Evolutionary conservation across 495 filamentous ascomycete species (phyloP).

Genomic region (Durotheca rogersii): DNA sequence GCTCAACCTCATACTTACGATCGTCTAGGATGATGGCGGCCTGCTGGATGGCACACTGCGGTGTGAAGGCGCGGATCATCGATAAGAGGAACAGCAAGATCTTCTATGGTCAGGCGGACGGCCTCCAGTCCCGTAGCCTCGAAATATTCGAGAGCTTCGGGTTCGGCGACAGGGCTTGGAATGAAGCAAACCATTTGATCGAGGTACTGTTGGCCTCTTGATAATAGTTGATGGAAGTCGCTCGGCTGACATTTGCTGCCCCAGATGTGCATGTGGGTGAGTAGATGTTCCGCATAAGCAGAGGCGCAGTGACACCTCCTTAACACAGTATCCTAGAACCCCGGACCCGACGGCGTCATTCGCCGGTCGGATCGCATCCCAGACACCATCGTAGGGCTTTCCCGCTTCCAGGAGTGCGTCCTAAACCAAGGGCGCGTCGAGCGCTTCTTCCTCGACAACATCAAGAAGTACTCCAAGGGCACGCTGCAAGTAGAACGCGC

Average conservation of each 20-base stretch:
- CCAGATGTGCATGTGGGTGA: slow-evolving; percentile 32
- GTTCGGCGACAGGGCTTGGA: slow-evolving; percentile 59
- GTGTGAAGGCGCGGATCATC: slow-evolving; percentile 58
- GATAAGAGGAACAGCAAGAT: slow-evolving; percentile 61
- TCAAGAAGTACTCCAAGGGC: slow-evolving; percentile 43
- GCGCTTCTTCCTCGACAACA: slow-evolving; percentile 56
- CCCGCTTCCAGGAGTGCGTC: slow-evolving; percentile 55
- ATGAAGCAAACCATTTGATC: slow-evolving; percentile 59
- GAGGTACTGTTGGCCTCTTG: slow-evolving; percentile 27
- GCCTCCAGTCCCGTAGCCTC: slow-evolving; percentile 52
- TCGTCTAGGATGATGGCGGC: slow-evolving; percentile 56
- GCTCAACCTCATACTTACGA: background rate
- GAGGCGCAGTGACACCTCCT: background rate
- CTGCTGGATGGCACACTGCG: slow-evolving; percentile 61
- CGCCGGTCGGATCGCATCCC: slow-evolving; percentile 53
- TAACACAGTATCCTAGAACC: slow-evolving; percentile 44
- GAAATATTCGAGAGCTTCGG: slow-evolving; percentile 71
- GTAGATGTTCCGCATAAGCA: background rate
- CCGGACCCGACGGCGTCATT: slow-evolving; percentile 52
- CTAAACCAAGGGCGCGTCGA: slow-evolving; percentile 60
- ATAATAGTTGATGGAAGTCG: background rate
- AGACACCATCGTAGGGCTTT: slow-evolving; percentile 53
- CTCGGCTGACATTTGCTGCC: slow-evolving; percentile 36
- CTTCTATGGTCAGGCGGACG: slow-evolving; percentile 63
- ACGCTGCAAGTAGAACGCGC: slow-evolving; percentile 53